phyloP scores from a whole-genome alignment of 129 eudicot species.

The Rutidosis leptorrhynchoides region DNA sequence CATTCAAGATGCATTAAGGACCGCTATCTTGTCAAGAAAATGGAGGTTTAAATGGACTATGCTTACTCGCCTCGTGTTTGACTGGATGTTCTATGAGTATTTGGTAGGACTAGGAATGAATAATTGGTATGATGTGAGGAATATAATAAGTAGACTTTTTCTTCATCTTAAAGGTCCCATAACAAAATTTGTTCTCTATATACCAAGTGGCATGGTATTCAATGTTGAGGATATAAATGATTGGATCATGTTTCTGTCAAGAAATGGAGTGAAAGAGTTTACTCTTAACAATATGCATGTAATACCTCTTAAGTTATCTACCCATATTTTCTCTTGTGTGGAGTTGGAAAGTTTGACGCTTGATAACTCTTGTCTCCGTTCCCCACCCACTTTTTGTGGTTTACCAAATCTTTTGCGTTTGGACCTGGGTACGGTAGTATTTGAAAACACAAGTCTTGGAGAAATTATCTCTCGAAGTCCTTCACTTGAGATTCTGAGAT shows the following conservation, averaged over 20 bases:
- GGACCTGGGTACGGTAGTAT: background rate
- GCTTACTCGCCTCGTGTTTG: conserved; percentile 23
- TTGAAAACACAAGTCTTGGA: background rate
- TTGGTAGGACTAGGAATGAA: background rate
- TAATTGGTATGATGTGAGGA: background rate
- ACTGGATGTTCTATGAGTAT: background rate
- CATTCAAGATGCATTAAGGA: background rate
- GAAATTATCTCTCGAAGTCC: background rate
- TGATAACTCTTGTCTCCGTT: background rate
- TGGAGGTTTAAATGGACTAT: conserved; percentile 23
- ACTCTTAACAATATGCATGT: conserved; percentile 1
- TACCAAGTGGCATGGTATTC: background rate
- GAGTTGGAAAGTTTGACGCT: conserved; percentile 11
- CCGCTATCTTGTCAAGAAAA: conserved; percentile 4
- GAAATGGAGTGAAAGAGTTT: conserved; percentile 9
- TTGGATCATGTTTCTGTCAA: conserved; percentile 7
- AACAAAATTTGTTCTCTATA: conserved; percentile 19
- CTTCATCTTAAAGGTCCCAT: too few relatives aligned
- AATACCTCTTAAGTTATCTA: background rate
- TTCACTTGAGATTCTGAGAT: too few relatives aligned
- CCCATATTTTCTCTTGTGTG: conserved; percentile 7
- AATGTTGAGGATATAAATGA: background rate
- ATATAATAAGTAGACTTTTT: background rate
- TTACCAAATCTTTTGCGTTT: background rate
- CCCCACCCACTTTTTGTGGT: background rate